Base-by-base conservation (phyloP, 2,329 filamentous ascomycete species). In the Stromatinia cepivora region DNA sequence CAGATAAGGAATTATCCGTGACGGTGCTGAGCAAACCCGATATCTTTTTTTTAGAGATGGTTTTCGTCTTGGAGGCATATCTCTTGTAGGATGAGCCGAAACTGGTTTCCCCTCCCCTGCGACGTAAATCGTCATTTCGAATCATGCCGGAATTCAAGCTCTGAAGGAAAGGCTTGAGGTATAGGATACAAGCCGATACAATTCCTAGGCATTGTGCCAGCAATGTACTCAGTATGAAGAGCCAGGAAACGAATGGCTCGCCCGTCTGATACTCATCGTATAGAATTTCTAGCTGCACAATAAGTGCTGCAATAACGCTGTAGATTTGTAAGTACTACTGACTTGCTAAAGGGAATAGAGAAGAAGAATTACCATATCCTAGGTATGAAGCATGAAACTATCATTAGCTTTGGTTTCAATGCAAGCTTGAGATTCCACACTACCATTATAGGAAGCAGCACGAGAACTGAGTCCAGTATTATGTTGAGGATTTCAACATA, bases 151-250 rank as follows among this genome's bases (percentile, higher is more conserved):
- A 53, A 13, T 66, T 42, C 31, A 66, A 31, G 22, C 62, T 66
- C 28, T 53, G 22, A n/a, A 50, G 46, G 15, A 66, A 66, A 50
- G 62, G 62, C 11, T 66, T 66, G 5, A 66, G 62, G 50, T 66
- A 66, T 42, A 50, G 48, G 10, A 66, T 66, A 66, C 62, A 66
- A 8, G 62, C 62, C 28, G 62, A 50, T 39, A 64, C 61, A 48
- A 64, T 52, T 20, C 34, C 46, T 15, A 64, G 13, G 61, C 39
- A 50, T 52, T 64, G 61, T 15, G 46, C 57, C 31, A 59, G 31
- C 36, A 45, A 45, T 59, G 57, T 59, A 59, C 20, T 59, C 57
- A 59, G 20, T 25, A 59, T 59, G 57, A 59, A 59, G 22, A 36
- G 45, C 57, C 57, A 59, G 11, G 28, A 45, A 36, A 59, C 22